Base-by-base conservation (phyloP, 176 grass and related monocot species). In the Triticum timopheevii region DNA sequence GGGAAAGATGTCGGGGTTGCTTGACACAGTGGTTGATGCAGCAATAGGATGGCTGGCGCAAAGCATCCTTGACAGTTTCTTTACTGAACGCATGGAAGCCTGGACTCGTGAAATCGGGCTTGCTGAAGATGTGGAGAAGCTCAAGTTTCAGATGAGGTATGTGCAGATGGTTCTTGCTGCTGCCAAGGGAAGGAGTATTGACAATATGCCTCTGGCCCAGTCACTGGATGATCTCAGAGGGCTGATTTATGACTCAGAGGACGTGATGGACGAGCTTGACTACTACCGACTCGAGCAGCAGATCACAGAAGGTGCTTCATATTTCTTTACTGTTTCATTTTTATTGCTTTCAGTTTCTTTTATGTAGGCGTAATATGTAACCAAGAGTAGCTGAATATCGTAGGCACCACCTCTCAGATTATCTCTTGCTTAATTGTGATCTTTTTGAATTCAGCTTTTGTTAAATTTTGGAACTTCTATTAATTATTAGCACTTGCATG, bases 21-120 rank as follows among this genome's bases (percentile, higher is more conserved):
- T 42, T 9, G 70, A 17, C 34, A 15, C 5, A 0, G 20, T 83
- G 0, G 72, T 77, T 9, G 80, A 58, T 6, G 80, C 25, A 2
- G 13, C 72, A 2, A 13, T 88, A 4, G 86, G 80, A 77, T 88
- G 86, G 63, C 54, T 83, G 25, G 80, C 63, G 73, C 65, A 88
- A 44, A 31, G 50, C 65, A 71, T 88, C 80, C 20, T 88, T 4
- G 80, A 8, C 11, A 83, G 12, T 15, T 17, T 62, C 50, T 63
- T 63, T 27, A 49, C 3, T 36, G 28, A 2, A 9, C 66, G 73
- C 10, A 13, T 83, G 80, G 36, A 77, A 31, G 50, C 4, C 0
- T 83, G 87, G 87, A 78, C 36, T 38, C 27, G 8, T 11, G 8
- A 4, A n/a, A 30, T 79, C 20, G 80, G 80, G 6, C 87, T 88